Percentiles rank a stretch among this genome's conserved stretches.
phyloP scores from a whole-genome alignment of 1,284 basidiomycete genomes.

The Violaceomyces palustris region DNA sequence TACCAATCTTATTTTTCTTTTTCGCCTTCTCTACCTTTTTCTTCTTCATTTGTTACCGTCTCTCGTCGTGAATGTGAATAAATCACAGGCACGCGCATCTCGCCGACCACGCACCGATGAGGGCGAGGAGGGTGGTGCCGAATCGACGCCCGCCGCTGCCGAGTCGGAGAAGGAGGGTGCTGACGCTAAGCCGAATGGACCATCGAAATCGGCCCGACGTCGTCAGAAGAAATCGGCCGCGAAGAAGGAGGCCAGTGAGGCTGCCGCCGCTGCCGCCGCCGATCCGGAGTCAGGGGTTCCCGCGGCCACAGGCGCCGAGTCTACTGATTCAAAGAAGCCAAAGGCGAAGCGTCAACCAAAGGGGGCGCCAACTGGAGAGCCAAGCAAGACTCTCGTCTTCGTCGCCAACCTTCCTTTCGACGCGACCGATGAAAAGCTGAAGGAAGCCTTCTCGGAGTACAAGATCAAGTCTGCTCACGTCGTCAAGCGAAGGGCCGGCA shows the following conservation, averaged over 20 bases:
- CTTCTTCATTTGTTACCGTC: no score
- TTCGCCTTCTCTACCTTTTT: no score
- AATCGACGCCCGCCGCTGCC: constrained; percentile 11
- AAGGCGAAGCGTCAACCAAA: constrained; percentile 25
- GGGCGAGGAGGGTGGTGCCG: constrained; percentile 36
- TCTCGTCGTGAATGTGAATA: no score
- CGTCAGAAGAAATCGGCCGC: constrained; percentile 31
- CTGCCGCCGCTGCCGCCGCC: constrained; percentile 19
- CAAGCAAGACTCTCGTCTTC: constrained; percentile 45
- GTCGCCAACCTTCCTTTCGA: constrained; percentile 45
- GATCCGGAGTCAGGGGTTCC: constrained; percentile 8
- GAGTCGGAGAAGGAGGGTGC: constrained; percentile 11
- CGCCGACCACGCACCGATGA: constrained; percentile 38
- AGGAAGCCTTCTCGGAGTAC: constrained; percentile 31
- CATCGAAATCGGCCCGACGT: constrained; percentile 31
- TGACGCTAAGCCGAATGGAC: constrained; percentile 11
- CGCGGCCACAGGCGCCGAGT: constrained; percentile 7
- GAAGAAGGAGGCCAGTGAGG: constrained; percentile 2
- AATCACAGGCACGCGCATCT: no score
- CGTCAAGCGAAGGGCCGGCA: constrained; percentile 31
- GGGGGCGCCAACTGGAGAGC: constrained; percentile 34
- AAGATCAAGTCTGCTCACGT: constrained; percentile 40
- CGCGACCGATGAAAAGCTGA: constrained; percentile 39
- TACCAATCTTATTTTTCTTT: no score
- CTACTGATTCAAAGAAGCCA: constrained; percentile 13